Evolutionary conservation across 768 basidiomycete species (phyloP).

Genomic region (Crassisporium funariophilum): DNA sequence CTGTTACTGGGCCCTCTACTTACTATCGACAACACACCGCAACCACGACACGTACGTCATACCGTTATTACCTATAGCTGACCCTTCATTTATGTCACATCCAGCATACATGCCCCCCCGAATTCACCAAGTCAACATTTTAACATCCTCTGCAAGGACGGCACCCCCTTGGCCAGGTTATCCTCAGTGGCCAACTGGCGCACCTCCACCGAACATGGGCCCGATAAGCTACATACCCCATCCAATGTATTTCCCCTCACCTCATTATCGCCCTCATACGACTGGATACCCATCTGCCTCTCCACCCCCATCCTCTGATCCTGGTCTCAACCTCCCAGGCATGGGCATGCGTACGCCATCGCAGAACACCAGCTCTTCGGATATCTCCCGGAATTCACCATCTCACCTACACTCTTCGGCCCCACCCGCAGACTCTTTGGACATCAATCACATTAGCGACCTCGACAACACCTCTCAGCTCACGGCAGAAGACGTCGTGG

Average conservation of each 20-base stretch:
- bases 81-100: slow-evolving; percentile 2
- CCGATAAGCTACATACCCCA: slow-evolving; percentile 38
- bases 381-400: background rate
- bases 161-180: slow-evolving; percentile 19
- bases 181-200: slow-evolving; percentile 19
- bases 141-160: slow-evolving; percentile 41
- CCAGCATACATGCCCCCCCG: slow-evolving; percentile 47
- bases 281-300: slow-evolving; percentile 11
- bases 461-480: slow-evolving; percentile 17
- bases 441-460: slow-evolving; percentile 8
- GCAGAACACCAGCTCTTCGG: too few relatives aligned
- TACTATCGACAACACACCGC: slow-evolving; percentile 70
- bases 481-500: slow-evolving; percentile 28
- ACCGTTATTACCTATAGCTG: background rate
- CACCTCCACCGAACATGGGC: slow-evolving; percentile 20
- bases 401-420: background rate
- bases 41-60: slow-evolving; percentile 42
- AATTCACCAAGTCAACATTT: slow-evolving; percentile 14
- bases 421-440: background rate
- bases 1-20: slow-evolving; percentile 46
- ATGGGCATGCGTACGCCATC: too few relatives aligned
- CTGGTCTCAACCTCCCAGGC: slow-evolving; percentile 13
- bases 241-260: slow-evolving; percentile 40
- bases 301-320: background rate
- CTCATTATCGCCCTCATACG: slow-evolving; percentile 51